A percentile compares a stretch with the other conserved stretches of the same genome.
phyloP scores from a whole-genome alignment of 140 eudicot genomes.

The Ambrosia hybrid region DNA sequence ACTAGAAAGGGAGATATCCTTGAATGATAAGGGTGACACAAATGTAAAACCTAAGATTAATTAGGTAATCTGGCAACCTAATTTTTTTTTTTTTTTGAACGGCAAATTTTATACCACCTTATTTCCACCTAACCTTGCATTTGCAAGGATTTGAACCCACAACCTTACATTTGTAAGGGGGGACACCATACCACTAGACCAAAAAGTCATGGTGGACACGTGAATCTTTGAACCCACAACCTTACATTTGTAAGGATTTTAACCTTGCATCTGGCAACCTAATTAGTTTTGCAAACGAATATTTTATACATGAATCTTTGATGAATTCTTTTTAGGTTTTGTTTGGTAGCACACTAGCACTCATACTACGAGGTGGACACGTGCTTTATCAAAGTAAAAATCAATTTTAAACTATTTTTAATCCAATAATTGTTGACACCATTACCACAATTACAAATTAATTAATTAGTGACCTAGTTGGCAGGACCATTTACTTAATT shows the following conservation, averaged over 20 bases:
- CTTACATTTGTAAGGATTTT: no score
- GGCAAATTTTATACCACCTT: no score
- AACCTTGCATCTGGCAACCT: constrained; percentile 54
- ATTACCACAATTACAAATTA: constrained; percentile 30
- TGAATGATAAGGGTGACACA: constrained; percentile 27
- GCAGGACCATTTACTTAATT: constrained; percentile 48
- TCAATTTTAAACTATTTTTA: constrained; percentile 26
- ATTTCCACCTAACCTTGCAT: no score
- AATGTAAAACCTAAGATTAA: constrained; percentile 31
- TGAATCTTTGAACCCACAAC: no score
- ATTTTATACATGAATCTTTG: neutral
- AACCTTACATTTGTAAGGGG: no score
- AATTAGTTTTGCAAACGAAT: constrained; percentile 22
- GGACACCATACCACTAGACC: no score
- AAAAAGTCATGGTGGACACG: no score
- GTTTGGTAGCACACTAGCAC: constrained; percentile 39
- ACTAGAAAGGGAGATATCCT: constrained; percentile 18
- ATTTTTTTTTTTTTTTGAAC: no score
- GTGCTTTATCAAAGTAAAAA: constrained; percentile 33
- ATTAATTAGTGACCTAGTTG: constrained; percentile 28
- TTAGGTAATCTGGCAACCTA: constrained; percentile 48
- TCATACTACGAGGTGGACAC: constrained; percentile 14
- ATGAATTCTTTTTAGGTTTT: constrained; percentile 50
- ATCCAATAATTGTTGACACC: constrained; percentile 45
- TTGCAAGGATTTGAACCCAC: no score